phyloP scores from a whole-genome alignment of 257 asterid genomes.

The Buddleja alternifolia region DNA sequence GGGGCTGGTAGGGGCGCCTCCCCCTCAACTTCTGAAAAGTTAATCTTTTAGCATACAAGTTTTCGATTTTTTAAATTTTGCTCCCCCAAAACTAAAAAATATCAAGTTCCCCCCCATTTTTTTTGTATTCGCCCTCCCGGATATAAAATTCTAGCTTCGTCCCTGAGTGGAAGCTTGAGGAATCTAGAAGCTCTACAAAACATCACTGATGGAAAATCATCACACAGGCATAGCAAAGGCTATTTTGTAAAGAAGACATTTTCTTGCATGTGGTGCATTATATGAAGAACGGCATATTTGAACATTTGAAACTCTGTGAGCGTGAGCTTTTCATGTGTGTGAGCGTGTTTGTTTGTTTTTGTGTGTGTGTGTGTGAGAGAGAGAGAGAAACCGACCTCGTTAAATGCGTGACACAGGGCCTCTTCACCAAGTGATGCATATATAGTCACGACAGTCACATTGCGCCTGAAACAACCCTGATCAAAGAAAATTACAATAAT shows the following conservation, averaged over 20 bases:
- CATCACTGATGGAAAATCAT: neutral
- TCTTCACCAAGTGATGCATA: conserved; percentile 98
- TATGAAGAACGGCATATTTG: neutral
- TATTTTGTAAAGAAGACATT: neutral
- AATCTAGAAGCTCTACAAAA: conserved; percentile 2
- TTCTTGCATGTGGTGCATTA: neutral
- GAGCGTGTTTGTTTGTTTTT: neutral
- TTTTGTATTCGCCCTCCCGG: no score
- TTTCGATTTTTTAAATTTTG: no score
- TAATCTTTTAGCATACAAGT: no score
- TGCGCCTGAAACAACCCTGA: conserved; percentile 97
- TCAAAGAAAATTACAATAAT: conserved; percentile 31
- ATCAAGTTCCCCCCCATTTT: no score
- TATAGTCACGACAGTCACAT: conserved; percentile 91
- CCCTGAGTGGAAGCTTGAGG: neutral
- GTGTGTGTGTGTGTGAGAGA: conserved; percentile 18
- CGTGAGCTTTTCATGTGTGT: neutral
- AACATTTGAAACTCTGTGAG: neutral
- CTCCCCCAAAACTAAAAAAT: no score
- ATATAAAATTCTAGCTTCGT: no score
- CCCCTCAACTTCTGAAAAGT: no score
- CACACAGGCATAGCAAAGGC: conserved; percentile 4
- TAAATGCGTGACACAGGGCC: conserved; percentile 91
- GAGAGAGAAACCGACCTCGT: conserved; percentile 66
- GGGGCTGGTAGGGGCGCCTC: no score